These are phyloP conservation scores for Dendrobium catenatum DNA, from an alignment of 106 monocot genomes.

Conservation along the genomic window DNA sequence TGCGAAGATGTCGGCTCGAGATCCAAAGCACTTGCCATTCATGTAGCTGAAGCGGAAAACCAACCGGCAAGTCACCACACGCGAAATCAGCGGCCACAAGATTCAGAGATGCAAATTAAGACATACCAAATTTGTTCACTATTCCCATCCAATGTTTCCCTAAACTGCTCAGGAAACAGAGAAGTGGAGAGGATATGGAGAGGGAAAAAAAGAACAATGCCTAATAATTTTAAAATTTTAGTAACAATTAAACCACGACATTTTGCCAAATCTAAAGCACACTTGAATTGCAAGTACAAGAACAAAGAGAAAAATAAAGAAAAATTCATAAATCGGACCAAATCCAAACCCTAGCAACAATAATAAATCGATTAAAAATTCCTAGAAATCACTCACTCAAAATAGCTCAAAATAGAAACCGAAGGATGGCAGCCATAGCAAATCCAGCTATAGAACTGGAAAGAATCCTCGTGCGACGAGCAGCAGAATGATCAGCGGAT, in stretches of 20 bases:
- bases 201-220: neutral
- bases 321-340: neutral
- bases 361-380: neutral
- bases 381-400: conserved; percentile 1
- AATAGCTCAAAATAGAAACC: conserved; percentile 10
- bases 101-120: too few species aligned
- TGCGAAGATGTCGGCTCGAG: too few species aligned
- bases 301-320: neutral
- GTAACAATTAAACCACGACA: neutral
- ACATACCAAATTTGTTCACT: too few species aligned
- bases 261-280: neutral
- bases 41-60: too few species aligned
- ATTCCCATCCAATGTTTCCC: too few species aligned
- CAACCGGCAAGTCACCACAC: too few species aligned
- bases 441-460: conserved; percentile 1
- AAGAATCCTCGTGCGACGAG: neutral
- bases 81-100: too few species aligned
- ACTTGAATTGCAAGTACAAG: neutral
- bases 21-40: too few species aligned
- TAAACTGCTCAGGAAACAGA: too few species aligned
- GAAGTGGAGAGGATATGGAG: too few species aligned
- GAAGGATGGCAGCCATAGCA: conserved; percentile 14
- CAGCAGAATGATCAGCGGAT: conserved; percentile 2
- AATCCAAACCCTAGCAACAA: neutral
- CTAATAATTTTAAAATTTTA: neutral